Evolutionary conservation across 2,329 filamentous ascomycete genomes (phyloP), one percentile per base, ranked within the genome.

Genomic region (Zymoseptoria pseudotritici): DNA sequence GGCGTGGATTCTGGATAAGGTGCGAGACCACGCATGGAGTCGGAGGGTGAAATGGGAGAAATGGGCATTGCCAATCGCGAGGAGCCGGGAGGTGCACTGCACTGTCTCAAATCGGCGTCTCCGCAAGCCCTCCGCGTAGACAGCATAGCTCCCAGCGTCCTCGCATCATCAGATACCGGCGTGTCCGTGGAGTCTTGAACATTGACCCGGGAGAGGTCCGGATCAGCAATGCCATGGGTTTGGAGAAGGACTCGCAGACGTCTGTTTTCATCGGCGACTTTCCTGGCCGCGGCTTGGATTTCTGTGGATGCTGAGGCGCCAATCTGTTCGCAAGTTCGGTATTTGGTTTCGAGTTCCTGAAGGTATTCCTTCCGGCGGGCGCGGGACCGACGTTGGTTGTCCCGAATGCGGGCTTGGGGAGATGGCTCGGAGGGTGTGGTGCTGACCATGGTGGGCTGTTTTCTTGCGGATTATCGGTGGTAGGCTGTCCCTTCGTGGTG

Each of bases 381-480:
- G 57, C 89, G 84, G n/a, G 86, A 90, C 63, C 88, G 84, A 58
- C 88, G 81, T 71, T 91, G 89, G 68, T 91, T 92, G 68, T 91
- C 86, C 64, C 88, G 83, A 65, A 91, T 86, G 60, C 88, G 85
- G 53, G 83, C 81, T 36, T 79, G 74, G 56, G 36, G 36, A 3
- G 36, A 46, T n/a, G 36, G 36, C 36, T 46, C 13, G 5, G 36
- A 46, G 7, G 36, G 36, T n/a, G 36, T 46, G 7, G 36, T 46
- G 36, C 36, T 46, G 13, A 46, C 36, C 36, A 46, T 46, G 13
- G 13, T 46, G 36, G 13, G 36, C 36, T 46, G 36, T 46, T n/a
- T 46, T 46, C n/a, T 10, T 53, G 26, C 56, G 31, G 46, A 13
- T 20, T 46, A 53, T n/a, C 13, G 20, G 22, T 49, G 36, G 7